A percentile compares a stretch with the other conserved stretches of the same genome.
These are phyloP conservation scores for Macrophomina phaseolina DNA, from an alignment of 2,329 filamentous ascomycete genomes.

Conservation along the genomic window DNA sequence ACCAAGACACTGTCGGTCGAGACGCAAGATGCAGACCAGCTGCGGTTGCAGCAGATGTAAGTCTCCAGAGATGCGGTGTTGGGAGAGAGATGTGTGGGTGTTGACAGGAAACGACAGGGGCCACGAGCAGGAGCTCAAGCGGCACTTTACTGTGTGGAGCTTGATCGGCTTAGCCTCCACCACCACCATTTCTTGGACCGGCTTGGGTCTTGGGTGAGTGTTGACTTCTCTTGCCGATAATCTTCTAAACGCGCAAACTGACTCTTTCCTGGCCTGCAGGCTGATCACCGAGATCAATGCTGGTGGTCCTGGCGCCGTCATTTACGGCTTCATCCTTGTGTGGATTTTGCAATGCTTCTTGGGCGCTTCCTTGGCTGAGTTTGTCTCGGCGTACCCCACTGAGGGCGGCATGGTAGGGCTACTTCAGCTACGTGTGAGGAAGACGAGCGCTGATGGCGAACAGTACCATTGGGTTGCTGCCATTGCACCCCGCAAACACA, in stretches of 20 bases:
- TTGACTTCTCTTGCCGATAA: background rate
- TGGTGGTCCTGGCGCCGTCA: slow-evolving; percentile 29
- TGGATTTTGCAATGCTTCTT: slow-evolving; percentile 30
- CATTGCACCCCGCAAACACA: slow-evolving; percentile 27
- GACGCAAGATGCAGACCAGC: slow-evolving; percentile 17
- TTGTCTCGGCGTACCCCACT: slow-evolving; percentile 29
- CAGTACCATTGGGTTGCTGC: slow-evolving; percentile 31
- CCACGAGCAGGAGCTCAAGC: slow-evolving; percentile 26
- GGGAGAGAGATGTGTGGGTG: background rate
- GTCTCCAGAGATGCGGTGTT: background rate
- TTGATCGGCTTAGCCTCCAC: slow-evolving; percentile 28
- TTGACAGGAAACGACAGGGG: slow-evolving; percentile 9
- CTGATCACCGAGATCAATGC: slow-evolving; percentile 28
- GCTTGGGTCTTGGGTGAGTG: slow-evolving; percentile 27
- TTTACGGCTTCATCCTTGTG: slow-evolving; percentile 30
- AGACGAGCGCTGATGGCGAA: background rate
- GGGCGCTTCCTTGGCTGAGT: slow-evolving; percentile 30
- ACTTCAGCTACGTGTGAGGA: too few species aligned
- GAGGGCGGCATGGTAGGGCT: slow-evolving; percentile 29
- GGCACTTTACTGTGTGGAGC: slow-evolving; percentile 27
- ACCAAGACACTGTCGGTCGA: slow-evolving; percentile 15
- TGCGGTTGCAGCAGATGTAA: slow-evolving; percentile 27
- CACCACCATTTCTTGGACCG: slow-evolving; percentile 30
- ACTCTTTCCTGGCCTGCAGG: background rate
- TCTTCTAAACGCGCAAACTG: background rate